Conservation (phyloP, 176 grass and related monocot genomes). For the Cenchrus purpureus region DNA sequence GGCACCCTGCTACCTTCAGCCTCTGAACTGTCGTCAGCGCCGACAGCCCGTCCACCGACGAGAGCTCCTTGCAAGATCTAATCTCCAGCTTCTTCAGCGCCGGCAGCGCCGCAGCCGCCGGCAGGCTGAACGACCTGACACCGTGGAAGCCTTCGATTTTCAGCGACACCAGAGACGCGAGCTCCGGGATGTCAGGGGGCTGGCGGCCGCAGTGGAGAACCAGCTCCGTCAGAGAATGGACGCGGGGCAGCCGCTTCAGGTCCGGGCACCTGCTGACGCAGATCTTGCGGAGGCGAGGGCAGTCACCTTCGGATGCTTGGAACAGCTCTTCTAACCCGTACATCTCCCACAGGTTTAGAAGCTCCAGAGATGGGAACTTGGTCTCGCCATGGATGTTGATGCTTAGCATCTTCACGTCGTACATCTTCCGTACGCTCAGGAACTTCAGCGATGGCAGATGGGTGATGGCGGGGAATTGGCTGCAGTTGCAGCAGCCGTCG, state of each 20-base stretch:
- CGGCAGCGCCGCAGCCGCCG: background rate
- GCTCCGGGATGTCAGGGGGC: constrained; percentile 32
- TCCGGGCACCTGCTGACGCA: constrained; percentile 35
- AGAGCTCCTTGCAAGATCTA: constrained; percentile 30
- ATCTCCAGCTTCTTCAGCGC: constrained; percentile 42
- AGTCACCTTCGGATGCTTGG: constrained; percentile 15
- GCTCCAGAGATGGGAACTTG: constrained; percentile 39
- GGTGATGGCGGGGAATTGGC: constrained; percentile 25
- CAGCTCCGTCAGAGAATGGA: constrained; percentile 24
- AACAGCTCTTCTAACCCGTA: constrained; percentile 44
- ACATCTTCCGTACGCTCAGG: constrained; percentile 12
- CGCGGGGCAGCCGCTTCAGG: constrained; percentile 22
- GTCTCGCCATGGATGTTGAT: fast-evolving
- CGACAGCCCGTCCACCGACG: constrained; percentile 26
- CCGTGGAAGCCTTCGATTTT: constrained; percentile 40
- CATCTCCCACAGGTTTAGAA: constrained; percentile 43
- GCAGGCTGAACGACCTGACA: background rate
- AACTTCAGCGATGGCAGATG: constrained; percentile 33
- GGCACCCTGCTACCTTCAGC: constrained; percentile 36
- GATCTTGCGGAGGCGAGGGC: constrained; percentile 37
- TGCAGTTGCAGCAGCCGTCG: constrained; percentile 36
- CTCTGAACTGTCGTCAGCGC: constrained; percentile 16
- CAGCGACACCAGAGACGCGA: constrained; percentile 1
- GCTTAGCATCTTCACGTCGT: background rate
- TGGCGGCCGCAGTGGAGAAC: constrained; percentile 36